Evolutionary conservation across 352 stramenopile genomes (phyloP), one percentile per base, ranked within the genome.

Genomic region (Phytopythium mirpurense): DNA sequence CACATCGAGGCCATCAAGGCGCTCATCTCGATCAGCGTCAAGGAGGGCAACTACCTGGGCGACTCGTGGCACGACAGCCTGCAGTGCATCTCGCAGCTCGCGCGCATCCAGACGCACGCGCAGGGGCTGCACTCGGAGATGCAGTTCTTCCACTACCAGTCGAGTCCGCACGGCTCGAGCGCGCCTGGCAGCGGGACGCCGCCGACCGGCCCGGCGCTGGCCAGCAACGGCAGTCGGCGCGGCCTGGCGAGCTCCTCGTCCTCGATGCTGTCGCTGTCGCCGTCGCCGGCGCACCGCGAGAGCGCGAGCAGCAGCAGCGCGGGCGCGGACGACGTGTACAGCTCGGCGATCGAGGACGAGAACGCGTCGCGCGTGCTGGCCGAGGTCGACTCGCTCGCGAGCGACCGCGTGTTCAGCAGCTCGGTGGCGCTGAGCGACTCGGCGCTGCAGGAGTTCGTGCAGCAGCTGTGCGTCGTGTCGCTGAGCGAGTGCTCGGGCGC

Each of bases 1-100:
- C 97, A 99, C 71, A 96, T 99, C 54, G 93, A 98, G 48, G 97
- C 94, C 36, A 97, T 99, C 65, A 91, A 96, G 54, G 95, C 96
- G 41, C 72, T 99, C 4, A 86, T 99, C 19, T 96, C 83, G 12
- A 97, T 99, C 65, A 97, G 95, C 10, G 83, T 98, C 11, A 95
- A 97, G 58, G 96, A 99, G 64, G 96, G 96, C 37, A 96, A 99
- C 67, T 97, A 97, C 62, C 75, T 99, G 14, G 90, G 90, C 23
- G 96, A 98, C 57, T 97, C 90, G 41, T 99, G 98, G 98, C 78
- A 83, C 31, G 83, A 93, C 32, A 96, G 99, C 49, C 66, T 99
- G 23, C 94, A 97, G 60, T 98, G 93, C 60, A 96, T 99, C 53
- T 99, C 94, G 5, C 95, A 99, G 67, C 76, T 99, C 29, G 95